Evolutionary conservation across 2,329 filamentous ascomycete species (phyloP), one percentile per base, ranked within the genome.

Genomic region (Parafenestella ontariensis): DNA sequence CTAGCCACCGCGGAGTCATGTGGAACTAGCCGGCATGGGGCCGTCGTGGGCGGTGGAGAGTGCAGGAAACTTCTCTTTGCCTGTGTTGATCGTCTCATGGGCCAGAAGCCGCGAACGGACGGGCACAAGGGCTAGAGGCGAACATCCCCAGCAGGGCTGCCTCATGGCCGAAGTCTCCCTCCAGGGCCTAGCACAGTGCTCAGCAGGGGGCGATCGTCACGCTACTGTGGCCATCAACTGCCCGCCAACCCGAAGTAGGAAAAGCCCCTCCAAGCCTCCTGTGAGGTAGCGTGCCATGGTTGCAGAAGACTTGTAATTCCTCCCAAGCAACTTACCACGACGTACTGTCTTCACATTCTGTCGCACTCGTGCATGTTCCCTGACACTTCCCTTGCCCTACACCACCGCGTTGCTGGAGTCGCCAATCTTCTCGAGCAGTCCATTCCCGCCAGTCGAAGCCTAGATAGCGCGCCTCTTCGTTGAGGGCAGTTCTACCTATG

Each of bases 41-140:
- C 66, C 59, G 62, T 62, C 39, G 52, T 49, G 59, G 45, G 49
- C 51, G 48, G 63, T 64, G 61, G 66, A 40, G 37, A 40, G 37
- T 42, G 54, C 50, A 62, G 61, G 40, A 55, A 54, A 51, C 42
- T 40, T 50, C 47, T 36, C 41, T 49, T 53, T 54, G 34, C 58
- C 13, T 40, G 59, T 67, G 68, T 61, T 63, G 70, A 74, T 74
- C 71, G 68, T 68, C 70, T 72, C 69, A 72, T 66, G 70, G 71
- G 67, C 70, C 67, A 73, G 68, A 71, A 70, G 64, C 59, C 58
- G 61, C 49, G 61, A 61, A 62, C 66, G 57, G 61, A 59, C 62
- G 64, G 51, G 5, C 5, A 59, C 53, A 62, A n/a, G 62, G 58
- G 61, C 66, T 66, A 61, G 64, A 58, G 64, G 66, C 62, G 62